Conservation (phyloP, 169 alveolate species). For the Plasmodium fragile region DNA sequence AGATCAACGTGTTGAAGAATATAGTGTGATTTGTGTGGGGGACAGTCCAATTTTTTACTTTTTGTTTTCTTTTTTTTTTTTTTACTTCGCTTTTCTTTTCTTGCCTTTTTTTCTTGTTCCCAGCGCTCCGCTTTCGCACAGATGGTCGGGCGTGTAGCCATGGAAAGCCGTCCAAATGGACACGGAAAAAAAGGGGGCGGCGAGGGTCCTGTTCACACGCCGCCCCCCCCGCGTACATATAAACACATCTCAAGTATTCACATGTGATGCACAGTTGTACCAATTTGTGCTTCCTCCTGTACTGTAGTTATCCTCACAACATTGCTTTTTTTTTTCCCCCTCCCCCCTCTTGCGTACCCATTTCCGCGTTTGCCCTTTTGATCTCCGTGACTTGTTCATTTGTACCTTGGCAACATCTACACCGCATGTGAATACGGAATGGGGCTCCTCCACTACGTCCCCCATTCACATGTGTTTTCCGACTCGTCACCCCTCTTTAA, state of each 20-base stretch:
- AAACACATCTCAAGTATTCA: not conserved
- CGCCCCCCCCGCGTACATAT: not conserved
- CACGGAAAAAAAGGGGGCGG: too few species aligned
- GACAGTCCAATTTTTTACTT: not conserved
- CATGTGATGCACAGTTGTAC: not conserved
- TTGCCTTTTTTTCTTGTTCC: not conserved
- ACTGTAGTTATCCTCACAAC: not conserved
- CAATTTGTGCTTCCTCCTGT: not conserved
- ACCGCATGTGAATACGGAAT: not conserved
- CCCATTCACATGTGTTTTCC: not conserved
- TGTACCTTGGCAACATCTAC: not conserved
- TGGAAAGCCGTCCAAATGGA: not conserved
- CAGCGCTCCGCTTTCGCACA: not conserved
- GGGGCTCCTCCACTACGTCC: not conserved
- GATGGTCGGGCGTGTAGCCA: not conserved
- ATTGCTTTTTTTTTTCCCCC: not conserved
- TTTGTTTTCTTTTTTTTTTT: not conserved
- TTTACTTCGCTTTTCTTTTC: not conserved
- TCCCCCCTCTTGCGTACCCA: not conserved
- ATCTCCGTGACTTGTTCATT: not conserved
- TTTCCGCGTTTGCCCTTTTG: not conserved
- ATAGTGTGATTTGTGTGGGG: constrained; percentile 6
- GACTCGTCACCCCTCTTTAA: not conserved
- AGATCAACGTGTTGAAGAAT: constrained; percentile 58
- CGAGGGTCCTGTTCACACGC: not conserved